Evolutionary conservation across 495 filamentous ascomycete species (phyloP).

Genomic region (Podospora didyma): DNA sequence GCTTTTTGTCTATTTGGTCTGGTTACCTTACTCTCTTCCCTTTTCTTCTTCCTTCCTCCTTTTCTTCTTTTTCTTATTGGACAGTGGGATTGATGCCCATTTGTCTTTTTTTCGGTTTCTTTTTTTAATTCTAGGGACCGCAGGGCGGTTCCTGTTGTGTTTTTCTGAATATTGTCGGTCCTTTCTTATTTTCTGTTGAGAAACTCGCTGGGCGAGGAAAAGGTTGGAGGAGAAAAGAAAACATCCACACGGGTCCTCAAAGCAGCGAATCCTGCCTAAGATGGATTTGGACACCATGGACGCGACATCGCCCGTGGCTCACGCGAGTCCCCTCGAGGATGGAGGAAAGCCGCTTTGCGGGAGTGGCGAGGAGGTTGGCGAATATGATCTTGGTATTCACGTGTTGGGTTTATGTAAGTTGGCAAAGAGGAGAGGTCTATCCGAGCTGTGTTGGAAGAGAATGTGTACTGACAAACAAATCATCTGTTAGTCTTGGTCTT

Average conservation of each 20-base stretch:
- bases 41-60: slow-evolving; percentile 9
- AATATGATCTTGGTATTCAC: slow-evolving; percentile 48
- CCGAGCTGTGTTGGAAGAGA: too few species aligned
- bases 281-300: background rate
- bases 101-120: slow-evolving; percentile 15
- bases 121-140: background rate
- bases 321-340: slow-evolving; percentile 3
- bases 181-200: background rate
- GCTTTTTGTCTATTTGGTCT: slow-evolving; percentile 23
- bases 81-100: background rate
- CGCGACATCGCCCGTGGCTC: background rate
- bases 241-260: background rate
- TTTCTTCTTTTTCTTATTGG: slow-evolving; percentile 12
- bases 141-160: background rate
- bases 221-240: background rate
- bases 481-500: slow-evolving; percentile 35
- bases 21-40: slow-evolving; percentile 17
- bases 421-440: background rate
- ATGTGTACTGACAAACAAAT: too few species aligned
- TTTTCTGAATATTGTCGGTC: too few species aligned
- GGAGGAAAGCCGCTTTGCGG: slow-evolving; percentile 44
- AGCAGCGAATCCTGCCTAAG: background rate
- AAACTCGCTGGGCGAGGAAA: background rate
- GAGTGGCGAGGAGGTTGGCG: slow-evolving; percentile 34
- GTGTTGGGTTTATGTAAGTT: slow-evolving; percentile 48